Percentiles rank a stretch among this genome's conserved stretches.
Conservation (phyloP, 2,329 filamentous ascomycete species). For the Colletotrichum orchidophilum region DNA sequence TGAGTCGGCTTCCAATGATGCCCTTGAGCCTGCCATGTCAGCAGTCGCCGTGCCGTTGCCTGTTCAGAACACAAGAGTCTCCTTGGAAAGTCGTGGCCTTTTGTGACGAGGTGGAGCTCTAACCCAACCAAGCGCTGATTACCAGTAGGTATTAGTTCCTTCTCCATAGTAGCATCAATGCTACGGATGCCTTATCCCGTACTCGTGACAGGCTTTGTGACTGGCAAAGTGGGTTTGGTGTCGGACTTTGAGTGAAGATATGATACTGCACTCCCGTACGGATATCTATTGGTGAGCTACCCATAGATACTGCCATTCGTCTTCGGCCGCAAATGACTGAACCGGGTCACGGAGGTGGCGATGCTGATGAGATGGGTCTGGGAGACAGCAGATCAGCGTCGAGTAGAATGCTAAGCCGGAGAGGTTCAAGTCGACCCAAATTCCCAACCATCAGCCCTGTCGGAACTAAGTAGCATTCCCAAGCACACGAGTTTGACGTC, state of each 20-base stretch:
- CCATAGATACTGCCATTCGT: neutral
- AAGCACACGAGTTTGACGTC: neutral
- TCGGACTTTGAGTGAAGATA: slow-evolving; percentile 7
- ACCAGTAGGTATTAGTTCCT: no score
- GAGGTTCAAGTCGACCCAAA: neutral
- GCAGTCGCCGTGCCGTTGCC: neutral
- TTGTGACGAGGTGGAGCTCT: neutral
- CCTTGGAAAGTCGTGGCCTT: neutral
- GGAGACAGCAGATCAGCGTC: neutral
- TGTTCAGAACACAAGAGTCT: neutral
- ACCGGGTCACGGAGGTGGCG: slow-evolving; percentile 20
- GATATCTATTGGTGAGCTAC: neutral
- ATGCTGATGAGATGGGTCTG: slow-evolving; percentile 10
- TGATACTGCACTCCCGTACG: neutral
- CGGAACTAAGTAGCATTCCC: neutral
- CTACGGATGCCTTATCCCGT: neutral
- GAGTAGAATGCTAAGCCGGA: neutral
- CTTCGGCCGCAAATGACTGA: slow-evolving; percentile 6
- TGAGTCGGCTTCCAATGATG: neutral
- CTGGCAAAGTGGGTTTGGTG: neutral
- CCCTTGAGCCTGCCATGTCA: no score
- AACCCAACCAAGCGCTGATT: no score
- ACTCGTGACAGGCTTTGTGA: slow-evolving; percentile 1
- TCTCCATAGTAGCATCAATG: no score
- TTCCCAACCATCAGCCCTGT: slow-evolving; percentile 5